Conservation (phyloP, 139 green algal genomes). For the Tetraselmis chui region DNA sequence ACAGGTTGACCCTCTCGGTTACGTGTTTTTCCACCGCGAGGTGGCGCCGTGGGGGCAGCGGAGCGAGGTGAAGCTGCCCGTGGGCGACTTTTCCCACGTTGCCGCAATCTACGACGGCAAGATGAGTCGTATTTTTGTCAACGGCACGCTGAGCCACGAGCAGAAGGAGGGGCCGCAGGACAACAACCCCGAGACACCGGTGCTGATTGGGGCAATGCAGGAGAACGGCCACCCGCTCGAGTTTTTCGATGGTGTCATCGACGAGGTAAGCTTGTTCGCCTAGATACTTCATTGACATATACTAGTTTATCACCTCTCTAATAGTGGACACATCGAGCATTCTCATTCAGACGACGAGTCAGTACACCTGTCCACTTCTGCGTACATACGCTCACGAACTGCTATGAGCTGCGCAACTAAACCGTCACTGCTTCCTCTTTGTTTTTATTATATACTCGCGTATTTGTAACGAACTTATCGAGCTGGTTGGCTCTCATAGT, state of each 20-base stretch:
- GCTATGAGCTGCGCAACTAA: too few relatives aligned
- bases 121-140: conserved; percentile 4
- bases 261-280: conserved; percentile 18
- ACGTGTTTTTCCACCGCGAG: conserved; percentile 25
- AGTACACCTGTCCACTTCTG: too few relatives aligned
- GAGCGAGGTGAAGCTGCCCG: conserved; percentile 1
- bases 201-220: conserved; percentile 19
- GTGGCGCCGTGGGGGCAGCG: conserved; percentile 22
- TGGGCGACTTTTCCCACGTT: conserved; percentile 18
- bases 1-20: not conserved
- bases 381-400: too few relatives aligned
- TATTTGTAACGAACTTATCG: too few relatives aligned
- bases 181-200: conserved; percentile 24
- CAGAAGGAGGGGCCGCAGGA: conserved; percentile 19
- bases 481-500: too few relatives aligned
- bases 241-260: conserved; percentile 20
- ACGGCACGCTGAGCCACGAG: conserved; percentile 3
- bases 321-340: too few relatives aligned
- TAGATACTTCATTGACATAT: too few relatives aligned
- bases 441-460: too few relatives aligned
- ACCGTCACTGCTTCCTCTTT: too few relatives aligned
- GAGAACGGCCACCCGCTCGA: conserved; percentile 21
- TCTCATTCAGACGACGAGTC: too few relatives aligned
- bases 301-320: too few relatives aligned
- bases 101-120: conserved; percentile 10